phyloP scores from a whole-genome alignment of 306 rosid species.

The Vicia villosa region DNA sequence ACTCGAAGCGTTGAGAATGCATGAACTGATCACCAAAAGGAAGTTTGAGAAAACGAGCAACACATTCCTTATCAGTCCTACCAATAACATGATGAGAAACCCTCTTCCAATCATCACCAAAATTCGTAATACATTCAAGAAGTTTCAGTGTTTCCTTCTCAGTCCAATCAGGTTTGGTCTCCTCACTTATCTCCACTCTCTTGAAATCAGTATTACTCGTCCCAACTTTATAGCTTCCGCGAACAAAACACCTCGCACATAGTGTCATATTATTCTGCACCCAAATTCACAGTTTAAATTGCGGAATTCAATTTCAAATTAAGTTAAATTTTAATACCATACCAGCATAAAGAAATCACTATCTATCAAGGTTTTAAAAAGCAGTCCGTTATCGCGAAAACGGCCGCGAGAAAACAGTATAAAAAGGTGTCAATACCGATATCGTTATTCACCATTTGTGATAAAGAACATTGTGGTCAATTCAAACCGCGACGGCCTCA shows the following conservation, averaged over 20 bases:
- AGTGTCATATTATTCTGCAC: conserved; percentile 75
- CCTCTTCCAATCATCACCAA: conserved; percentile 90
- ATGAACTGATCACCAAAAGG: conserved; percentile 75
- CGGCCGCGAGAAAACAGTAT: too few species aligned
- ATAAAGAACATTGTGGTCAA: too few species aligned
- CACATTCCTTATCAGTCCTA: conserved; percentile 89
- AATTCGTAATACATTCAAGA: conserved; percentile 74
- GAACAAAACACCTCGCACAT: conserved; percentile 96
- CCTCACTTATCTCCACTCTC: conserved; percentile 90
- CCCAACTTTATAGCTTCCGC: conserved; percentile 86
- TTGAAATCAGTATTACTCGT: conserved; percentile 79
- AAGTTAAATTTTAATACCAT: background rate
- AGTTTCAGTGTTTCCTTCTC: conserved; percentile 86
- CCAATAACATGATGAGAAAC: conserved; percentile 88
- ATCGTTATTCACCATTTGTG: too few species aligned
- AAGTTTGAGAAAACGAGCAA: conserved; percentile 77
- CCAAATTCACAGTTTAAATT: background rate
- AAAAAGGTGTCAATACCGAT: too few species aligned
- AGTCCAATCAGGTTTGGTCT: conserved; percentile 66
- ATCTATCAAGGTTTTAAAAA: background rate
- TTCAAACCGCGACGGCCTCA: too few species aligned
- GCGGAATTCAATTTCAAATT: background rate
- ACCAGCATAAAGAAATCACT: background rate
- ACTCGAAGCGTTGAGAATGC: conserved; percentile 41
- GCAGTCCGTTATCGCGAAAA: too few species aligned